phyloP scores from a whole-genome alignment of 352 stramenopile genomes.

The Phytophthora boehmeriae region DNA sequence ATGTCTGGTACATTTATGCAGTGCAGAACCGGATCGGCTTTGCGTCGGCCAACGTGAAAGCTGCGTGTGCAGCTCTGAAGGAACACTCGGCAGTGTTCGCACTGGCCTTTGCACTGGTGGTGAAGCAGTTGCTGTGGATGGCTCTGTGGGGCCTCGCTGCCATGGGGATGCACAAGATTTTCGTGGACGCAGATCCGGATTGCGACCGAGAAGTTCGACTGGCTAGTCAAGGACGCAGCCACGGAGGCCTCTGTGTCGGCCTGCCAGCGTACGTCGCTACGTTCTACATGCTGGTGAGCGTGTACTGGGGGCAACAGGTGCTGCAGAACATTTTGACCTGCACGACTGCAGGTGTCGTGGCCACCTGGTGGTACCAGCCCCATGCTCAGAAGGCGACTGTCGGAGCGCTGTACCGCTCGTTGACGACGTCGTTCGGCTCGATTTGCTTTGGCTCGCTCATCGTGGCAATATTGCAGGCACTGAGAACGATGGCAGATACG shows the following conservation, averaged over 20 bases:
- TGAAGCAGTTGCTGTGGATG: conserved; percentile 82
- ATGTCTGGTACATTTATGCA: conserved; percentile 86
- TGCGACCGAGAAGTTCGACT: conserved; percentile 56
- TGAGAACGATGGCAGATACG: conserved; percentile 76
- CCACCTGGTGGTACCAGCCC: conserved; percentile 87
- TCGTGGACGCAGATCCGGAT: conserved; percentile 65
- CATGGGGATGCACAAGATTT: conserved; percentile 77
- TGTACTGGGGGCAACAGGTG: conserved; percentile 88
- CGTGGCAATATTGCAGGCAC: conserved; percentile 83
- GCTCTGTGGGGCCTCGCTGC: conserved; percentile 69
- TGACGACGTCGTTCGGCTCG: conserved; percentile 81
- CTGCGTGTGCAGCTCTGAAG: conserved; percentile 63
- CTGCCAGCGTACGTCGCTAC: conserved; percentile 57
- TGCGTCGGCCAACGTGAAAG: conserved; percentile 80
- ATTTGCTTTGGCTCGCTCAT: conserved; percentile 89
- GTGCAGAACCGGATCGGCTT: conserved; percentile 86
- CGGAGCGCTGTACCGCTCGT: conserved; percentile 76
- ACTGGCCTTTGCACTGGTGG: conserved; percentile 66
- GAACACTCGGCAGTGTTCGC: conserved; percentile 67
- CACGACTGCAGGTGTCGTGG: conserved; percentile 79
- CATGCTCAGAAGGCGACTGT: conserved; percentile 58
- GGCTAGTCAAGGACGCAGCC: conserved; percentile 33
- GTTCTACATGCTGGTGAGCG: conserved; percentile 84
- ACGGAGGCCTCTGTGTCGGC: conserved; percentile 65
- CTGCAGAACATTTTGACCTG: conserved; percentile 87